These are phyloP conservation scores for Sugiyamaella grinbergsii DNA, from an alignment of 1,139 yeast genomes.

Conservation along the genomic window DNA sequence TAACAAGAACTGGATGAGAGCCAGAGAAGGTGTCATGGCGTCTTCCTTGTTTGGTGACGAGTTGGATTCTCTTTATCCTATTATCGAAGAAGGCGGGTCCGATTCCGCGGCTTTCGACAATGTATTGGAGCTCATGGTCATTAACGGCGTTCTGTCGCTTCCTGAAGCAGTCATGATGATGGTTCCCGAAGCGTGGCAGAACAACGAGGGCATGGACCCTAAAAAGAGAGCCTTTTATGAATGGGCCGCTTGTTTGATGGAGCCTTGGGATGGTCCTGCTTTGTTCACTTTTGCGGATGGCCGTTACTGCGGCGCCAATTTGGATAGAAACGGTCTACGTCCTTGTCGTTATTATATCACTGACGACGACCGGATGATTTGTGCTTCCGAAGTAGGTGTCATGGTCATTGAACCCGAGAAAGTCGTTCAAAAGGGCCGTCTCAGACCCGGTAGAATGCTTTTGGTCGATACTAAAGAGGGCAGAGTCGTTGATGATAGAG, in stretches of 20 bases:
- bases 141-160: constrained; percentile 85
- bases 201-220: constrained; percentile 81
- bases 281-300: constrained; percentile 96
- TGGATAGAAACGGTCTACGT: constrained; percentile 95
- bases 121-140: constrained; percentile 86
- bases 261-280: constrained; percentile 99
- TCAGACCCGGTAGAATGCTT: constrained; percentile 95
- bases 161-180: constrained; percentile 98
- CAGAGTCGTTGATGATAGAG: constrained; percentile 88
- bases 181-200: constrained; percentile 99
- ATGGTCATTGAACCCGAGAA: constrained; percentile 83
- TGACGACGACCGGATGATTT: constrained; percentile 91
- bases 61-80: constrained; percentile 86
- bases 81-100: constrained; percentile 97
- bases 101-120: constrained; percentile 99
- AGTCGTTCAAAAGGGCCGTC: constrained; percentile 86
- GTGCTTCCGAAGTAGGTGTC: constrained; percentile 98
- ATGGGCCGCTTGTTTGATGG: constrained; percentile 99
- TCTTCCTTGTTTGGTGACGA: constrained; percentile 88
- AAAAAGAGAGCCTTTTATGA: constrained; percentile 93
- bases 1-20: constrained; percentile 98
- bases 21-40: constrained; percentile 96
- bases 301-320: constrained; percentile 96
- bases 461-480: constrained; percentile 94
- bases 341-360: constrained; percentile 98